Percentiles rank a stretch among this genome's conserved stretches.
Conservation (phyloP, 768 basidiomycete species). For the Boletus tomentosulus region DNA sequence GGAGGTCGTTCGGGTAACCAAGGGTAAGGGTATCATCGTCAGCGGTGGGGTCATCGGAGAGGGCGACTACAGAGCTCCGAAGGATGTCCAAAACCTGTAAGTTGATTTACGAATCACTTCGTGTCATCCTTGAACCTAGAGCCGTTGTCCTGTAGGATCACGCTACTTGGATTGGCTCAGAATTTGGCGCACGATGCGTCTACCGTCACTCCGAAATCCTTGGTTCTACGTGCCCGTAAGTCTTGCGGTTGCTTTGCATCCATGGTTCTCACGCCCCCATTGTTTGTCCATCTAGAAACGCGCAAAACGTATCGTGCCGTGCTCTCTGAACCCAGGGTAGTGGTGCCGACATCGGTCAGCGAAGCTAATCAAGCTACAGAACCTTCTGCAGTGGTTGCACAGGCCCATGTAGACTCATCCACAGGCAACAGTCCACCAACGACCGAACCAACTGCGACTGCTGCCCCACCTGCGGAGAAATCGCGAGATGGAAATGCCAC, state of each 20-base stretch:
- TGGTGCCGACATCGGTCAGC: slow-evolving; percentile 40
- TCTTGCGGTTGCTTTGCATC: neutral
- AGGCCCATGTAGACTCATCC: neutral
- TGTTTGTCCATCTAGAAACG: slow-evolving; percentile 49
- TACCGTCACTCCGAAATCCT: slow-evolving; percentile 57
- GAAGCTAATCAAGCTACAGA: neutral
- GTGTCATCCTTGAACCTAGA: neutral
- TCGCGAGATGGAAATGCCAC: neutral
- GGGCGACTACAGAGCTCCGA: slow-evolving; percentile 64
- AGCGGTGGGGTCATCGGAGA: slow-evolving; percentile 63
- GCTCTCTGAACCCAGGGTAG: slow-evolving; percentile 66
- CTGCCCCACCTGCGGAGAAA: neutral
- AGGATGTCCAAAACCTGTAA: slow-evolving; percentile 75
- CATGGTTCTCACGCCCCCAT: neutral
- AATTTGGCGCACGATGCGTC: slow-evolving; percentile 62
- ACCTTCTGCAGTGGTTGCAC: neutral
- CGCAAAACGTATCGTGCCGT: slow-evolving; percentile 79
- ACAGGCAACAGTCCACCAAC: neutral
- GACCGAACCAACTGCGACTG: neutral
- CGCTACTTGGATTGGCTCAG: slow-evolving; percentile 64
- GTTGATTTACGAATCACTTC: slow-evolving; percentile 15
- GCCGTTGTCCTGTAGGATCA: slow-evolving; percentile 42
- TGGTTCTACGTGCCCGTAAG: slow-evolving; percentile 73
- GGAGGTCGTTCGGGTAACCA: slow-evolving; percentile 75
- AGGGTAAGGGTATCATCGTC: slow-evolving; percentile 71